Conservation (phyloP, 345 rosid species). For the Pseudoturritis turrita region DNA sequence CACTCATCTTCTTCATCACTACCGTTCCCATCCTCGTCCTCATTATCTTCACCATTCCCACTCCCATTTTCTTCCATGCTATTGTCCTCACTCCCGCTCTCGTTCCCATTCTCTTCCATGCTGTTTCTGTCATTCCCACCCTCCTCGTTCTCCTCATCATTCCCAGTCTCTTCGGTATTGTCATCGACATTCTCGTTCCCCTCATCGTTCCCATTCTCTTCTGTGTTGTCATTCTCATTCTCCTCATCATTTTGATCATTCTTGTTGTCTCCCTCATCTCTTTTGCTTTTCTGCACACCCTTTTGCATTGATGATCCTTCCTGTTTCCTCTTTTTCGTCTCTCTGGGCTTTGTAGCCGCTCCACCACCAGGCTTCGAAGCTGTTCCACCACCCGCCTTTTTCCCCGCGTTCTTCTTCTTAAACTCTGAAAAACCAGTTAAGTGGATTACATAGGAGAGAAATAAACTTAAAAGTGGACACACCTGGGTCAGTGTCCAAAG, state of each 20-base stretch:
- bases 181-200: background rate
- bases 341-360: slow-evolving; percentile 32
- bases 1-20: slow-evolving; percentile 18
- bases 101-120: background rate
- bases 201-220: background rate
- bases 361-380: slow-evolving; percentile 1
- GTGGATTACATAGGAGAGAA: background rate
- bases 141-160: background rate
- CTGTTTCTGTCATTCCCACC: background rate
- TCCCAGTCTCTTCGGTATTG: background rate
- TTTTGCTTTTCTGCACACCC: slow-evolving; percentile 33
- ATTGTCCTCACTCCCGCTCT: background rate
- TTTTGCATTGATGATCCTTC: slow-evolving; percentile 35
- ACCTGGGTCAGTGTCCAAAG: background rate
- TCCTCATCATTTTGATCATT: background rate
- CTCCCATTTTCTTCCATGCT: slow-evolving; percentile 1
- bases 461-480: background rate
- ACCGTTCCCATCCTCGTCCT: background rate
- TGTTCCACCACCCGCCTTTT: slow-evolving; percentile 42
- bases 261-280: background rate
- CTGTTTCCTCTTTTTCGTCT: slow-evolving; percentile 44
- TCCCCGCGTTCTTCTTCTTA: slow-evolving; percentile 57
- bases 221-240: background rate
- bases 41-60: background rate
- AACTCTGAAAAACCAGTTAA: slow-evolving; percentile 41